A percentile compares a stretch with the other conserved stretches of the same genome.
phyloP scores from a whole-genome alignment of 1,139 yeast species.

The Nakaseomyces delphensis region DNA sequence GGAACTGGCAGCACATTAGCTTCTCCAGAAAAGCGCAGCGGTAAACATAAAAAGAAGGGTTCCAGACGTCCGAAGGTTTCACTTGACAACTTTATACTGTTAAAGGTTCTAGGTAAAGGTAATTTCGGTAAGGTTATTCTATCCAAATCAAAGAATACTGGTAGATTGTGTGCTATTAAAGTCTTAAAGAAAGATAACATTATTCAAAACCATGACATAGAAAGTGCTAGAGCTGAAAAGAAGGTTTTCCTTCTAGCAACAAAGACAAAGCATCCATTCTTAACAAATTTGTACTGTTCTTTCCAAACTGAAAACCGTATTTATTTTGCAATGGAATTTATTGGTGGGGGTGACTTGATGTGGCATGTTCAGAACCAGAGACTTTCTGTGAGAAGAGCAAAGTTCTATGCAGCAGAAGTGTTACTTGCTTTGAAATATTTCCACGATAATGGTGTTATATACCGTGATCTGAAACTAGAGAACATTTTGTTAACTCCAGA shows the following conservation, averaged over 20 bases:
- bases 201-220: conserved; percentile 92
- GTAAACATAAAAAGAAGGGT: conserved; percentile 22
- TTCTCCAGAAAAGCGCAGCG: conserved; percentile 7
- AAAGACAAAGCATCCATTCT: conserved; percentile 83
- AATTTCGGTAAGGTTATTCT: conserved; percentile 97
- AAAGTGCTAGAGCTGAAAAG: conserved; percentile 88
- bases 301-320: conserved; percentile 97
- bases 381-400: conserved; percentile 84
- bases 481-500: conserved; percentile 78
- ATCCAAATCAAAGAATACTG: conserved; percentile 75
- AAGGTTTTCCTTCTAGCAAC: conserved; percentile 87
- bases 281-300: conserved; percentile 84
- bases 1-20: neutral
- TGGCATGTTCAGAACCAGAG: conserved; percentile 96
- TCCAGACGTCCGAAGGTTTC: conserved; percentile 58
- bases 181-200: conserved; percentile 92
- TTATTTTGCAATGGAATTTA: conserved; percentile 96
- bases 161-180: conserved; percentile 82
- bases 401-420: conserved; percentile 95
- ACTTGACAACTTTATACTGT: conserved; percentile 84
- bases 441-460: conserved; percentile 92
- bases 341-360: conserved; percentile 97
- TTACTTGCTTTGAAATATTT: conserved; percentile 81
- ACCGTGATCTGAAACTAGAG: conserved; percentile 92
- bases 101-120: conserved; percentile 94